Conservation (phyloP, 768 basidiomycete genomes). For the Wakefieldia striispora region DNA sequence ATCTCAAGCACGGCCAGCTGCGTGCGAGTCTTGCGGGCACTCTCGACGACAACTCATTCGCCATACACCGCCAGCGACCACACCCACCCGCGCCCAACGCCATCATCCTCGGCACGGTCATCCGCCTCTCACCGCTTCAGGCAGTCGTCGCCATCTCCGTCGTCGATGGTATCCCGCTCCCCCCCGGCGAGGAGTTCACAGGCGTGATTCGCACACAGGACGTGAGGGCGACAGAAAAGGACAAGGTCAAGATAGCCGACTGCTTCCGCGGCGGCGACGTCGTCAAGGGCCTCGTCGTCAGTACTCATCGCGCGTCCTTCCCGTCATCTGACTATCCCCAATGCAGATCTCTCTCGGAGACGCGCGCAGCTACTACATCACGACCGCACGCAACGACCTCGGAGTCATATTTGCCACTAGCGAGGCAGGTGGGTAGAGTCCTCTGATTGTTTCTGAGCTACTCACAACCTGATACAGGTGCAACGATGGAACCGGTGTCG, state of each 20-base stretch:
- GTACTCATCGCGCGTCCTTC: constrained; percentile 24
- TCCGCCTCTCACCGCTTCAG: constrained; percentile 79
- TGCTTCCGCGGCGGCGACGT: constrained; percentile 93
- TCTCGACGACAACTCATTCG: constrained; percentile 52
- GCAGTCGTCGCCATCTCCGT: constrained; percentile 82
- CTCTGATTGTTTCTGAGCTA: background rate
- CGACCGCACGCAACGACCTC: constrained; percentile 85
- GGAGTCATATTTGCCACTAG: constrained; percentile 91
- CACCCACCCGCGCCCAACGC: constrained; percentile 74
- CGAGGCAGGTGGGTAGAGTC: constrained; percentile 64
- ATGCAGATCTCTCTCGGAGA: constrained; percentile 86
- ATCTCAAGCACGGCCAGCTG: constrained; percentile 57
- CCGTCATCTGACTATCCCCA: constrained; percentile 3
- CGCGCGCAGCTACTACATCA: constrained; percentile 87
- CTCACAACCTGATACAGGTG: constrained; percentile 43
- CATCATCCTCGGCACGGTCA: constrained; percentile 79
- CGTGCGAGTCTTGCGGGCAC: constrained; percentile 72
- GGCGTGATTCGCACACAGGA: constrained; percentile 89
- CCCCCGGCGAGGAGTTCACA: constrained; percentile 82
- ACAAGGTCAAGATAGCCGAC: constrained; percentile 84
- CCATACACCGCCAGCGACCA: constrained; percentile 64
- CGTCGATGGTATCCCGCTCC: constrained; percentile 82
- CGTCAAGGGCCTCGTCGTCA: constrained; percentile 80
- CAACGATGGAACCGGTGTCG: constrained; percentile 79
- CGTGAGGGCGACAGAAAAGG: constrained; percentile 86